phyloP scores from a whole-genome alignment of 805 yeast species.

The Blastobotrys mokoenaii region DNA sequence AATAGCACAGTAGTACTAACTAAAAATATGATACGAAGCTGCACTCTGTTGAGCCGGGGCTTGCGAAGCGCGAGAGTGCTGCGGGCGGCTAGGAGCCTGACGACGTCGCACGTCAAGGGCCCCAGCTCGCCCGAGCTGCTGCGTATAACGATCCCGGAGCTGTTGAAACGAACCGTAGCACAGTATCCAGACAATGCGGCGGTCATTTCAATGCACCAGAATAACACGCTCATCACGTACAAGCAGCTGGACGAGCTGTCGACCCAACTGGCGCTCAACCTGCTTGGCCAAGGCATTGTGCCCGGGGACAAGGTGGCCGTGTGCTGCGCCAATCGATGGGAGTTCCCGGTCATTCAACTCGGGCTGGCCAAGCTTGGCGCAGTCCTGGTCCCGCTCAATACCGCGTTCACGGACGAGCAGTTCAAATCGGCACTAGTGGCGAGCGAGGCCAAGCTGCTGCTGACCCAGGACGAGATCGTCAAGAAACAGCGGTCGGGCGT shows the following conservation, averaged over 20 bases:
- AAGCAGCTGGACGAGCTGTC: slow-evolving; percentile 15
- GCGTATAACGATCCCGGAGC: slow-evolving; percentile 9
- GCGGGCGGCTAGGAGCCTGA: neutral
- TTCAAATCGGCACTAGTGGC: slow-evolving; percentile 18
- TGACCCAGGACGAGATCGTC: slow-evolving; percentile 15
- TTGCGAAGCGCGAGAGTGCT: too few relatives aligned
- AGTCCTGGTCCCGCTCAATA: slow-evolving; percentile 24
- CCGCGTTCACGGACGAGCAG: slow-evolving; percentile 24
- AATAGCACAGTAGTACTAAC: too few relatives aligned
- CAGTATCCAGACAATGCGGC: slow-evolving; percentile 14
- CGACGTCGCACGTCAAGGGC: slow-evolving; percentile 13
- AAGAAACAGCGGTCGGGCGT: neutral
- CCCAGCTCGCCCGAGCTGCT: slow-evolving; percentile 11
- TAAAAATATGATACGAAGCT: too few relatives aligned
- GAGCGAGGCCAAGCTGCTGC: slow-evolving; percentile 18
- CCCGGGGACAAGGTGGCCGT: slow-evolving; percentile 24
- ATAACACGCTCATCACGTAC: slow-evolving; percentile 11
- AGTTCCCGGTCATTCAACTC: slow-evolving; percentile 22
- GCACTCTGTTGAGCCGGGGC: too few relatives aligned
- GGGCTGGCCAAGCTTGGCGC: slow-evolving; percentile 24
- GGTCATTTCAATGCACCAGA: slow-evolving; percentile 20
- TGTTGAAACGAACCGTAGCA: slow-evolving; percentile 11
- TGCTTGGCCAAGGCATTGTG: slow-evolving; percentile 10
- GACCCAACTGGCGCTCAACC: slow-evolving; percentile 16
- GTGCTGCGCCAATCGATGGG: slow-evolving; percentile 25